Evolutionary conservation across 495 filamentous ascomycete species (phyloP).

Genomic region (Penicillium antarcticum): DNA sequence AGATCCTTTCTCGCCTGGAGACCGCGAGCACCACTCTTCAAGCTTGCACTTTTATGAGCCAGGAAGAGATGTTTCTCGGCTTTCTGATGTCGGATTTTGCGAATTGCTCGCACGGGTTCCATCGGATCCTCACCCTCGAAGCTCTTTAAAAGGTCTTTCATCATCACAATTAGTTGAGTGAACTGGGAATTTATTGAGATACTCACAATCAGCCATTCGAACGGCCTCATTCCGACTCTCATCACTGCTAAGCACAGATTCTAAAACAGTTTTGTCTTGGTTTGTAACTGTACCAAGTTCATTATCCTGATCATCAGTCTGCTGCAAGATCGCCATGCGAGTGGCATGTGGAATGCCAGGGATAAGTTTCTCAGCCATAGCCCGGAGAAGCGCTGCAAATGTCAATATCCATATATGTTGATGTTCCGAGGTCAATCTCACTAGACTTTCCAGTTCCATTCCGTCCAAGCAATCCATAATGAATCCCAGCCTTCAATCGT

Average conservation of each 20-base stretch:
- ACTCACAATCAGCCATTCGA: conserved; percentile 54
- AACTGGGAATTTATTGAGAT: background rate
- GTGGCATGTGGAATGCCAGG: conserved; percentile 71
- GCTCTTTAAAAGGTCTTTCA: conserved; percentile 43
- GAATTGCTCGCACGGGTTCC: conserved; percentile 55
- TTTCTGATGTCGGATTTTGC: conserved; percentile 56
- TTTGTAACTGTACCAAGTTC: conserved; percentile 9
- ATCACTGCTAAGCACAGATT: conserved; percentile 66
- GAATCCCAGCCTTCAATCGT: conserved; percentile 63
- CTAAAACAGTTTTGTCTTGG: conserved; percentile 49
- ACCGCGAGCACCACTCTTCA: conserved; percentile 70
- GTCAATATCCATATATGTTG: background rate
- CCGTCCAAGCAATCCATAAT: conserved; percentile 71
- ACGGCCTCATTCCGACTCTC: conserved; percentile 55
- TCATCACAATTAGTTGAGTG: background rate
- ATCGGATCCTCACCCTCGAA: conserved; percentile 49
- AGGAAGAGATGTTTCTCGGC: conserved; percentile 60
- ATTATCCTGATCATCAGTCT: conserved; percentile 49
- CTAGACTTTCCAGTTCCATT: conserved; percentile 83
- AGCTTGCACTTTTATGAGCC: conserved; percentile 65
- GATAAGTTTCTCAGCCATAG: conserved; percentile 74
- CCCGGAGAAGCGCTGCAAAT: conserved; percentile 59
- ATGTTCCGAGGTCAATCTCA: conserved; percentile 27
- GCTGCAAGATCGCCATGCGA: conserved; percentile 67
- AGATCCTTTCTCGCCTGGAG: conserved; percentile 69